phyloP scores from a whole-genome alignment of 129 eudicot genomes.

The Apium graveolens region DNA sequence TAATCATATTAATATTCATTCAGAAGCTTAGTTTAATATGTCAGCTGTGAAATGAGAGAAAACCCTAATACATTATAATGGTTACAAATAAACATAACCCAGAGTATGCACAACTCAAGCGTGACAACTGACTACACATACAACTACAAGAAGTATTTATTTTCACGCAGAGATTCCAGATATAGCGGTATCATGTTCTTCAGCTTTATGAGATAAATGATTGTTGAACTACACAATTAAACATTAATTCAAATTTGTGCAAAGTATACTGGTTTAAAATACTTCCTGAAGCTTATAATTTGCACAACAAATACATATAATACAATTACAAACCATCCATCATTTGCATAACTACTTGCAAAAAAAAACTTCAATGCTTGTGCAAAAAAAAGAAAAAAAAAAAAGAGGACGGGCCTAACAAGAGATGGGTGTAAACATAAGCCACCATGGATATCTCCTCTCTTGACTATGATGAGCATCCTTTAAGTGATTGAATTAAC shows the following conservation, averaged over 20 bases:
- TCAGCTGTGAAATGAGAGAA: no score
- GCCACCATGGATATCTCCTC: slow-evolving; percentile 4
- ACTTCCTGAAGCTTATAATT: slow-evolving; percentile 11
- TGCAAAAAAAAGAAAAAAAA: no score
- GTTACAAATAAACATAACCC: no score
- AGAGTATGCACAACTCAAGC: no score
- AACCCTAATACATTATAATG: no score
- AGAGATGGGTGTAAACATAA: not conserved
- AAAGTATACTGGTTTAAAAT: not conserved
- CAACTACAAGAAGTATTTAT: no score
- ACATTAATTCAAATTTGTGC: not conserved
- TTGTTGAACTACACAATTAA: not conserved
- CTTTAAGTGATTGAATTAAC: slow-evolving; percentile 7
- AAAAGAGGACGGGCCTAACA: not conserved
- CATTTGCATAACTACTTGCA: slow-evolving; percentile 24
- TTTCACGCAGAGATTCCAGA: no score
- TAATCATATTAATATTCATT: no score
- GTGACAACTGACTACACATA: not conserved
- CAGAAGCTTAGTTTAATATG: no score
- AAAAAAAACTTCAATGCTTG: slow-evolving; percentile 22
- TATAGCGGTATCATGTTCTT: not conserved
- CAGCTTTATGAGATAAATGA: not conserved
- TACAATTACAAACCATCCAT: slow-evolving; percentile 33
- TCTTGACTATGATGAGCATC: not conserved
- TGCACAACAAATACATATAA: slow-evolving; percentile 21